phyloP scores from a whole-genome alignment of 2,329 filamentous ascomycete genomes.

The Hypomyces perniciosus region DNA sequence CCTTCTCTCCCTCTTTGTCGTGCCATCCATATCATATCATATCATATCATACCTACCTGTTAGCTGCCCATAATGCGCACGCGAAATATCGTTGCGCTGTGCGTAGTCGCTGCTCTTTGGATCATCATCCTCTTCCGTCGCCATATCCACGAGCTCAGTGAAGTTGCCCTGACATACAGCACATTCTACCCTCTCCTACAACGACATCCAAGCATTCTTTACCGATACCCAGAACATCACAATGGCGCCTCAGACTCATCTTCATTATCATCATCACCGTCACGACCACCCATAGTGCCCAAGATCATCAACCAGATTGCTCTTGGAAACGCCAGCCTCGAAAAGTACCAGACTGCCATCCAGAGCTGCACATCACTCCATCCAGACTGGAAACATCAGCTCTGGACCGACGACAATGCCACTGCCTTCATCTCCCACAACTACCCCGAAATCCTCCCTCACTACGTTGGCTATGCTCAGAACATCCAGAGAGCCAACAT shows the following conservation, averaged over 20 bases:
- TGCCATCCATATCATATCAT: neutral
- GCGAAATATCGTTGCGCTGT: slow-evolving; percentile 8
- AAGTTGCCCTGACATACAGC: slow-evolving; percentile 12
- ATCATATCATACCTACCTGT: neutral
- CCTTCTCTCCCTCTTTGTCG: neutral
- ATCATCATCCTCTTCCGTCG: slow-evolving; percentile 6
- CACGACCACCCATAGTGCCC: slow-evolving; percentile 8
- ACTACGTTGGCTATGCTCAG: slow-evolving; percentile 17
- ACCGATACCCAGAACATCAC: slow-evolving; percentile 8
- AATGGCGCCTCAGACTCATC: neutral
- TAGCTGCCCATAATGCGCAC: slow-evolving; percentile 4
- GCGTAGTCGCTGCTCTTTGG: slow-evolving; percentile 9
- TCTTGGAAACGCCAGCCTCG: slow-evolving; percentile 37
- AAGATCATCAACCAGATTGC: slow-evolving; percentile 28
- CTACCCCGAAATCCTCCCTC: slow-evolving; percentile 19
- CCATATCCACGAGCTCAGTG: slow-evolving; percentile 11
- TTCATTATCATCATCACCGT: neutral
- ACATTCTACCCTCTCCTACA: slow-evolving; percentile 13
- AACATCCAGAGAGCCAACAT: slow-evolving; percentile 21
- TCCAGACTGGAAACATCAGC: slow-evolving; percentile 17
- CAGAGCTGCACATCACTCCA: slow-evolving; percentile 17
- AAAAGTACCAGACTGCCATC: slow-evolving; percentile 20
- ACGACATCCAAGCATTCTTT: slow-evolving; percentile 7
- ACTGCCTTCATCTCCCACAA: slow-evolving; percentile 17
- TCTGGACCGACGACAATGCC: slow-evolving; percentile 21